Conservation (phyloP, 2,329 filamentous ascomycete species). For the Trichoderma sp. region DNA sequence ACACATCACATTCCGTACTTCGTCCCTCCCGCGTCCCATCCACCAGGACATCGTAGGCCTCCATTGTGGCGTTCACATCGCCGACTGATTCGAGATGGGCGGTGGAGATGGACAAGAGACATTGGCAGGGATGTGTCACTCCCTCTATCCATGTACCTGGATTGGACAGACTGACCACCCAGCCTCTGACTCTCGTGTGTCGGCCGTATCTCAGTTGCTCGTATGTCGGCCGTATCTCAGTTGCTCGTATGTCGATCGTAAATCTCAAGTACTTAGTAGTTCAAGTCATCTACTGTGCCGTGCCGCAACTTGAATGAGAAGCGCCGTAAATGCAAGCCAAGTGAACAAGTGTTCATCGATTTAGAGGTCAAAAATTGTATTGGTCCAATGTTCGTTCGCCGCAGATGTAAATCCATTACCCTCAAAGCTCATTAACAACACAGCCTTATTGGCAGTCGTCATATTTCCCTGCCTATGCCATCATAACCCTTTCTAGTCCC, state of each 20-base stretch:
- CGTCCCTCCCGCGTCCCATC: neutral
- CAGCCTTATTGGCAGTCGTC: neutral
- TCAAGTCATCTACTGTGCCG: neutral
- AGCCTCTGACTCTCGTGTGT: neutral
- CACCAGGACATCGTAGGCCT: neutral
- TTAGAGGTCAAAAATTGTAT: neutral
- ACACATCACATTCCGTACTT: neutral
- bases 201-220: too few relatives aligned
- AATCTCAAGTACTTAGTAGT: neutral
- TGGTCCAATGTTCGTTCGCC: conserved; percentile 1
- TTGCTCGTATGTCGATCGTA: neutral
- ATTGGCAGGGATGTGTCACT: neutral
- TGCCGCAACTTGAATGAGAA: neutral
- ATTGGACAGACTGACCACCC: neutral
- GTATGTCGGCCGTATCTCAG: too few relatives aligned
- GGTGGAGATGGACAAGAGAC: neutral
- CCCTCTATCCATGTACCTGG: neutral
- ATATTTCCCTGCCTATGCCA: neutral
- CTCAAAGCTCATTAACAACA: conserved; percentile 2
- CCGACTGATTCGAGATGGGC: neutral
- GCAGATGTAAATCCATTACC: conserved; percentile 9
- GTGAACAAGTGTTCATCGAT: neutral
- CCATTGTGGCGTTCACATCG: neutral
- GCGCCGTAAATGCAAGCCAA: neutral
- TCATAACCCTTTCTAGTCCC: neutral